Conservation (phyloP, 306 rosid species). For the Citrullus amarus region DNA sequence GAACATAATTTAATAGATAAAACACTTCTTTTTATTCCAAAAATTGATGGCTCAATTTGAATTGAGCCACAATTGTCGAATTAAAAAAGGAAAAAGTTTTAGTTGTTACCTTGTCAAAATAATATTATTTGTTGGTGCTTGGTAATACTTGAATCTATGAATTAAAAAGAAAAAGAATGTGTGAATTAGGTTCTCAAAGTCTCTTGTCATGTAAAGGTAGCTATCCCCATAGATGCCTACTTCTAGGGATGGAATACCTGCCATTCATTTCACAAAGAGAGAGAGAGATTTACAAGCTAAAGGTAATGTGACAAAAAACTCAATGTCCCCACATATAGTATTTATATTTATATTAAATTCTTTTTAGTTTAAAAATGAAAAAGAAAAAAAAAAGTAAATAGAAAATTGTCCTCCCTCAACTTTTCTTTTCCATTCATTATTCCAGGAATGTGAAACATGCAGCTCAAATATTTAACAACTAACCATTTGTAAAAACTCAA, state of each 20-base stretch:
- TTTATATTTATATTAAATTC: no score
- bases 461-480: neutral
- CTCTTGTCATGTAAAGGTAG: neutral
- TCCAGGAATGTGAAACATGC: constrained; percentile 5
- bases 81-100: no score
- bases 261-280: neutral
- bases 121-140: neutral
- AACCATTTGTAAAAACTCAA: neutral
- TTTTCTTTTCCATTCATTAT: neutral
- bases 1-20: no score
- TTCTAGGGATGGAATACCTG: neutral
- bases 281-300: neutral
- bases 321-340: neutral
- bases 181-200: neutral
- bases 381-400: neutral
- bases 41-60: no score
- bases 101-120: no score
- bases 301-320: neutral
- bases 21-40: no score
- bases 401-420: neutral
- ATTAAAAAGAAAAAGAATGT: neutral
- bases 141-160: neutral
- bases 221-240: neutral
- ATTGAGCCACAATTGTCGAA: no score
- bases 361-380: neutral